Evolutionary conservation across 305 asterid species (phyloP).

Genomic region (Fraxinus angustifolia): DNA sequence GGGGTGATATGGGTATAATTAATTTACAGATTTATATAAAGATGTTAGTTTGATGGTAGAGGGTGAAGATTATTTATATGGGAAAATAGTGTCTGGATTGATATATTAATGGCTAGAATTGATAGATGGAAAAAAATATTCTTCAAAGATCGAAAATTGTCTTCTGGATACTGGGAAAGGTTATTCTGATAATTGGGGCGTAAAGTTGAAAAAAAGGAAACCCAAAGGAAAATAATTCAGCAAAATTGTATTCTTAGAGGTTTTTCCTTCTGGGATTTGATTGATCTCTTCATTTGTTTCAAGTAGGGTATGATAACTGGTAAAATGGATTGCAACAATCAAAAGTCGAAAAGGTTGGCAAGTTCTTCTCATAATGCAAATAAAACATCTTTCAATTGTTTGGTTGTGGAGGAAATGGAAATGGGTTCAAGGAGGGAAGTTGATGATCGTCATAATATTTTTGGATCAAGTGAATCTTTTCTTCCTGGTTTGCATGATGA

Average conservation of each 20-base stretch:
- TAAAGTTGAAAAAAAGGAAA: neutral
- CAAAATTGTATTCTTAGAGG: neutral
- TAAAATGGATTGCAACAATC: conserved; percentile 35
- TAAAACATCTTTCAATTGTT: conserved; percentile 19
- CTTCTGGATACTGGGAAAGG: conserved; percentile 16
- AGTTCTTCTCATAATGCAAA: conserved; percentile 24
- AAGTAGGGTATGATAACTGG: conserved; percentile 15
- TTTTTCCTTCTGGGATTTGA: conserved; percentile 21
- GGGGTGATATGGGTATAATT: conserved; percentile 20
- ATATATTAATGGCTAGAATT: conserved; percentile 25
- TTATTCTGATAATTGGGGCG: conserved; percentile 20
- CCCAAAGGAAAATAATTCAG: conserved; percentile 1
- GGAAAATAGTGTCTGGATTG: conserved; percentile 12
- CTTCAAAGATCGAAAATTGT: conserved; percentile 4
- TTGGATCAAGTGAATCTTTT: conserved; percentile 50
- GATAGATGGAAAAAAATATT: conserved; percentile 25
- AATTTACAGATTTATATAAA: conserved; percentile 12
- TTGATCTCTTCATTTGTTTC: conserved; percentile 27
- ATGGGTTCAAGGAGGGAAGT: conserved; percentile 36
- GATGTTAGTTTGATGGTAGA: conserved; percentile 17
- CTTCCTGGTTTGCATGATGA: conserved; percentile 72
- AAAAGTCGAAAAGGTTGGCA: conserved; percentile 29
- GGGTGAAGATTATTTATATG: conserved; percentile 4
- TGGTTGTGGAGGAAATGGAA: conserved; percentile 33
- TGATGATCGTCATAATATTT: conserved; percentile 37